phyloP scores from a whole-genome alignment of 257 asterid species.

The Vinca minor region DNA sequence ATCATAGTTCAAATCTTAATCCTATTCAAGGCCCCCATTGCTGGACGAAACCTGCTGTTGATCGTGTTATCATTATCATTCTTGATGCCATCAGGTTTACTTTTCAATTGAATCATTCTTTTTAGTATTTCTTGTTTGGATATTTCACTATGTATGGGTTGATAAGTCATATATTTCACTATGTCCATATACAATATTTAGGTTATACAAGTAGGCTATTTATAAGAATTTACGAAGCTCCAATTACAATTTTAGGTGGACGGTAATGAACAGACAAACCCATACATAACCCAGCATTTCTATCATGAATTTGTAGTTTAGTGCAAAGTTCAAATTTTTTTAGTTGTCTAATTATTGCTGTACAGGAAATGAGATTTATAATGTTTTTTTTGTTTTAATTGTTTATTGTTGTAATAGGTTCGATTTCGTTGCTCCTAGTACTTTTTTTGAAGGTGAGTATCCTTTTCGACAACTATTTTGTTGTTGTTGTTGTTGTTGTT shows the following conservation, averaged over 20 bases:
- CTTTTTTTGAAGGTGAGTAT: constrained; percentile 56
- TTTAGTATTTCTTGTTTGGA: no score
- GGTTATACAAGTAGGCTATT: no score
- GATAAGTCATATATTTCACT: no score
- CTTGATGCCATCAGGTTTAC: constrained; percentile 83
- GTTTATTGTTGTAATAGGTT: constrained; percentile 39
- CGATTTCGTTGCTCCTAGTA: constrained; percentile 91
- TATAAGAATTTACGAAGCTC: no score
- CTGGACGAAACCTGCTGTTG: constrained; percentile 77
- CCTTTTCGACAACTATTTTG: not conserved
- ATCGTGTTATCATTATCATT: constrained; percentile 71
- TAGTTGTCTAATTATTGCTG: not conserved
- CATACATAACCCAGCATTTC: no score
- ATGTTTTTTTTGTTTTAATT: not conserved
- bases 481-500: no score
- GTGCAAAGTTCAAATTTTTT: not conserved
- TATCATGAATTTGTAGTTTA: no score
- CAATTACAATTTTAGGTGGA: no score
- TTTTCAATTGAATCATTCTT: no score
- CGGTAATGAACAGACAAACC: no score
- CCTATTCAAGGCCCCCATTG: constrained; percentile 27
- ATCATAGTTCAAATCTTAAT: constrained; percentile 12
- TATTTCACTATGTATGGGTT: no score
- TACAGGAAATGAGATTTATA: not conserved
- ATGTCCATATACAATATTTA: no score